Evolutionary conservation across 1,139 yeast species (phyloP).

Genomic region (Debaryomyces robertsiae): DNA sequence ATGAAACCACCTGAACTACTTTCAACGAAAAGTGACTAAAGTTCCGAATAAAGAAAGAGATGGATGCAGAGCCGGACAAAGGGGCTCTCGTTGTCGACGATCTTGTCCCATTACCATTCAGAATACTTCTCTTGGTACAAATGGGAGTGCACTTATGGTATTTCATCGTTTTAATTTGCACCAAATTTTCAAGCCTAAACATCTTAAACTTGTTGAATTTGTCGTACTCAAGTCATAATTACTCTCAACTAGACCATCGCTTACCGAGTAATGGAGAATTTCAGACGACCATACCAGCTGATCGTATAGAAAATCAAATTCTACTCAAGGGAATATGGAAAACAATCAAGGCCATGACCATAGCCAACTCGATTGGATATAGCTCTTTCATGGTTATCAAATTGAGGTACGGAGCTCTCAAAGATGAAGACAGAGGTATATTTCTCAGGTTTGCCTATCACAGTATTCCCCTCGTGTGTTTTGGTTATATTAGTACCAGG

Average conservation of each 20-base stretch:
- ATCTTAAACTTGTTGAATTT: conserved; percentile 39
- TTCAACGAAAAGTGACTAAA: no score
- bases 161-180: conserved; percentile 30
- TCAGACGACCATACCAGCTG: conserved; percentile 36
- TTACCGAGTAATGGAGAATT: conserved; percentile 34
- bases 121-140: conserved; percentile 35
- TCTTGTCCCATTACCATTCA: conserved; percentile 42
- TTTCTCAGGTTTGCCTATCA: conserved; percentile 14
- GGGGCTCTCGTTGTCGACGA: neutral
- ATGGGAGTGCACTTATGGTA: conserved; percentile 42
- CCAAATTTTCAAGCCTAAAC: conserved; percentile 30
- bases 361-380: conserved; percentile 28
- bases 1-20: no score
- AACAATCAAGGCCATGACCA: conserved; percentile 25
- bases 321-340: conserved; percentile 38
- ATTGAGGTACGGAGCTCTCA: conserved; percentile 14
- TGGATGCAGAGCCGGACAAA: conserved; percentile 1
- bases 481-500: conserved; percentile 19
- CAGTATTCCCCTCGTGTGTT: conserved; percentile 23
- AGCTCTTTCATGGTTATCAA: conserved; percentile 24
- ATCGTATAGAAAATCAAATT: conserved; percentile 32
- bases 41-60: neutral
- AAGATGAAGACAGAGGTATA: conserved; percentile 10
- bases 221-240: conserved; percentile 43
- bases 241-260: conserved; percentile 29